Conservation (phyloP, 108 stramenopile species). For the Halocafeteria seosinensis region DNA sequence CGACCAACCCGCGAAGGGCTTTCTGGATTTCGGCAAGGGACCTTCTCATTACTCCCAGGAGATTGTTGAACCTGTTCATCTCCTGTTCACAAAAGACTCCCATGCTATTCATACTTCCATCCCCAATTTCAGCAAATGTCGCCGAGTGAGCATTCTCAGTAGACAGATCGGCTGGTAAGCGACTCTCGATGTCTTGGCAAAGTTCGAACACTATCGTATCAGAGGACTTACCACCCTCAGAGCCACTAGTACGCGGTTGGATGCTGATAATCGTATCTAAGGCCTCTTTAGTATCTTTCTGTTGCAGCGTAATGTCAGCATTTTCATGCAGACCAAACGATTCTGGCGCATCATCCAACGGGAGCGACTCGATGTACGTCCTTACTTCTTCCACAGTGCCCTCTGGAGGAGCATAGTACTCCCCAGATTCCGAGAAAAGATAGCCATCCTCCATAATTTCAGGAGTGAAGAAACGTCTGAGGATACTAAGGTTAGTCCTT, state of each 20-base stretch:
- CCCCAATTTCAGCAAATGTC: slow-evolving; percentile 23
- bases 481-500: slow-evolving; percentile 31
- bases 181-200: slow-evolving; percentile 12
- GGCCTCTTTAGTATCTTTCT: slow-evolving; percentile 25
- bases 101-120: slow-evolving; percentile 28
- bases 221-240: slow-evolving; percentile 5
- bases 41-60: slow-evolving; percentile 22
- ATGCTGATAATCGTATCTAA: slow-evolving; percentile 15
- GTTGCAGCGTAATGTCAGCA: slow-evolving; percentile 38
- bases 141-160: slow-evolving; percentile 10
- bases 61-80: slow-evolving; percentile 28
- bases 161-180: slow-evolving; percentile 16
- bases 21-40: slow-evolving; percentile 23
- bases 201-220: slow-evolving; percentile 17
- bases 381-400: slow-evolving; percentile 16
- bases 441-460: slow-evolving; percentile 27
- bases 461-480: slow-evolving; percentile 24
- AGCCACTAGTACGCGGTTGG: slow-evolving; percentile 4
- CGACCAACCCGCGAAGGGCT: slow-evolving; percentile 31
- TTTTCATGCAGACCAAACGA: slow-evolving; percentile 33
- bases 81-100: slow-evolving; percentile 38
- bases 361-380: slow-evolving; percentile 18
- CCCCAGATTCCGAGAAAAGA: slow-evolving; percentile 20
- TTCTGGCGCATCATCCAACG: slow-evolving; percentile 30
- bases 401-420: slow-evolving; percentile 28